Base-by-base conservation (phyloP, 768 basidiomycete species). In the Tylopilus sp. region DNA sequence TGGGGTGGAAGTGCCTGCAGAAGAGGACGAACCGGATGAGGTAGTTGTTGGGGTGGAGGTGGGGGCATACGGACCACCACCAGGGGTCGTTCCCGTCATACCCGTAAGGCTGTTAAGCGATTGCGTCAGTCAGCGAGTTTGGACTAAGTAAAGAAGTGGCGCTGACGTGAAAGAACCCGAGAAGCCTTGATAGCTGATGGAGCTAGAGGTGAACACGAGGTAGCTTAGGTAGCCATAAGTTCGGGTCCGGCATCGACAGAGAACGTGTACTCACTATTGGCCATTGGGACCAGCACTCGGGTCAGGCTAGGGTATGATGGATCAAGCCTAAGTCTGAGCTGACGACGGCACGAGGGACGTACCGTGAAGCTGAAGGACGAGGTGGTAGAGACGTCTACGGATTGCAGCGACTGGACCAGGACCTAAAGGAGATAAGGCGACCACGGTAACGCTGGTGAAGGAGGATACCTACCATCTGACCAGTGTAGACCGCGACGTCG, bases 111-210 rank as follows among this genome's bases (percentile, higher is more conserved):
- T 87, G 56, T 12, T 20, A 50, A 17, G 25, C 41, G 40, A 44
- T 33, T 35, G 30, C 2, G 52, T 59, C 43, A 62, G 40, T 18
- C 1, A 6, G 46, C 3, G 23, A 22, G 5, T 28, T n/a, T 20
- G 40, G 12, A 12, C 31, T 9, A 22, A 17, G 30, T 31, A 13
- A 40, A 17, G 20, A 30, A 43, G 25, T 4, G 9, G 12, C 2
- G 69, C 79, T 44, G 55, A 83, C 85, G 64, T 61, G 70, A 89
- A 88, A 53, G 71, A 73, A 0, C 78, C 74, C 0, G 86, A 86
- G 62, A 69, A 85, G 22, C 65, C 71, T 0, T 51, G 51, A 48
- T 79, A 80, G 1, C 58, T 51, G 40, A 47, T 25, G 53, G 69
- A 30, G 21, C 59, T 71, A 3, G 76, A 79, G 25, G 66, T 75